A percentile compares a stretch with the other conserved stretches of the same genome.
Evolutionary conservation across 495 filamentous ascomycete species (phyloP).

Genomic region (Parathielavia hyrcaniae): DNA sequence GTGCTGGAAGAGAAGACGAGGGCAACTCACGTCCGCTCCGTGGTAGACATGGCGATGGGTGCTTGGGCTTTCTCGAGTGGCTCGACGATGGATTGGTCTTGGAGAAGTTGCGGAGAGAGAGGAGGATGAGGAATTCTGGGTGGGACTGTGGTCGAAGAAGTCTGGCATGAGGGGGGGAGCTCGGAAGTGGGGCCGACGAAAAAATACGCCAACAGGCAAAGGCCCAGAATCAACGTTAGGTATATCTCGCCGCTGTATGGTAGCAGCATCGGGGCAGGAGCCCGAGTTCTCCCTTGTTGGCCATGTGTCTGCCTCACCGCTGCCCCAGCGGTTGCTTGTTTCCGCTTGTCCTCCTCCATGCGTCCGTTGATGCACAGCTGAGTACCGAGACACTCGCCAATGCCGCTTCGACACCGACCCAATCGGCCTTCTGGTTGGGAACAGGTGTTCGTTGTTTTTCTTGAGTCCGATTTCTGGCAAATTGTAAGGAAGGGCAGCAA

Average conservation of each 20-base stretch:
- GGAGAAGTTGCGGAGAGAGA: constrained; percentile 37
- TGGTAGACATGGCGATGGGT: constrained; percentile 63
- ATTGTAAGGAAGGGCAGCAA: no score
- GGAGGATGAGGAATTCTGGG: constrained; percentile 28
- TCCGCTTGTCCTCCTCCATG: not conserved
- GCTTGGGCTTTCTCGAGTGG: constrained; percentile 30
- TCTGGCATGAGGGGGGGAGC: constrained; percentile 15
- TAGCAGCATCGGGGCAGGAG: not conserved
- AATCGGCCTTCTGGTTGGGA: no score
- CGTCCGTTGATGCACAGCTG: not conserved
- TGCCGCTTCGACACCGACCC: no score
- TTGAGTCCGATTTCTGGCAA: no score
- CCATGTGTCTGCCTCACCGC: not conserved
- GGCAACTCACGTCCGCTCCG: constrained; percentile 82
- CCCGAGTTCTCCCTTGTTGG: not conserved
- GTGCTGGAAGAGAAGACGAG: not conserved
- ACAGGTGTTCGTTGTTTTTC: no score
- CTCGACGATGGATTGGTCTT: constrained; percentile 31
- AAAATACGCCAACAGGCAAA: constrained; percentile 23
- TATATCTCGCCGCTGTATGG: constrained; percentile 1
- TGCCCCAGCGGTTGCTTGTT: not conserved
- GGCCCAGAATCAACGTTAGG: constrained; percentile 18
- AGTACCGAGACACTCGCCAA: not conserved
- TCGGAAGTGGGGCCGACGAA: constrained; percentile 18
- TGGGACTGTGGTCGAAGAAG: constrained; percentile 25